Evolutionary conservation across 768 basidiomycete species (phyloP).

Genomic region (Clathrus columnatus): DNA sequence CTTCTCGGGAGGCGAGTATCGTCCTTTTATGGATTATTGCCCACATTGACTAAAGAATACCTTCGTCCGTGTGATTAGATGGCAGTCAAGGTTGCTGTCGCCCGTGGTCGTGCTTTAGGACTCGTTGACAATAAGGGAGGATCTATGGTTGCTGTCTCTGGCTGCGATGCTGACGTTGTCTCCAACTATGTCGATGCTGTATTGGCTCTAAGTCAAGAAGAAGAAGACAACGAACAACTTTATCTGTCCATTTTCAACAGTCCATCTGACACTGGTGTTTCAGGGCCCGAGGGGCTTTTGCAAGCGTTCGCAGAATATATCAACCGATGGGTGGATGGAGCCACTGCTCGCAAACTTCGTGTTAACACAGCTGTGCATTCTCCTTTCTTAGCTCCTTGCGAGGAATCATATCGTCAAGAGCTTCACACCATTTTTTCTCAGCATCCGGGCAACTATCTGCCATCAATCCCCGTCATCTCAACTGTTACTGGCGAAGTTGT

Average conservation of each 20-base stretch:
- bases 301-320: too few species aligned
- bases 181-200: constrained; percentile 19
- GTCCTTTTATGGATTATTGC: too few species aligned
- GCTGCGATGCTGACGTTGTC: constrained; percentile 25
- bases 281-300: constrained; percentile 4
- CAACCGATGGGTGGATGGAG: constrained; percentile 25
- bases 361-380: constrained; percentile 32
- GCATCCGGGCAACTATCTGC: constrained; percentile 21
- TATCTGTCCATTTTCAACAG: constrained; percentile 35
- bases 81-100: constrained; percentile 36
- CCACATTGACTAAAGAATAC: too few species aligned
- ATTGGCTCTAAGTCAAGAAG: not conserved
- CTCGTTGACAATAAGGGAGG: constrained; percentile 25
- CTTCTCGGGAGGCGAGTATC: too few species aligned
- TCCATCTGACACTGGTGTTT: constrained; percentile 19
- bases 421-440: not conserved
- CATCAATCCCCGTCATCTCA: constrained; percentile 28
- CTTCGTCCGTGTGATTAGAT: constrained; percentile 26
- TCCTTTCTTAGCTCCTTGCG: constrained; percentile 28
- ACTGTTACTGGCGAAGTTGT: constrained; percentile 24
- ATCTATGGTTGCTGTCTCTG: constrained; percentile 35
- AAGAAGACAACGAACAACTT: constrained; percentile 15
- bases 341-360: constrained; percentile 26
- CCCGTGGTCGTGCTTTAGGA: constrained; percentile 29
- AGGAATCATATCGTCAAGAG: constrained; percentile 17